A percentile compares a stretch with the other conserved stretches of the same genome.
phyloP scores from a whole-genome alignment of 2,329 filamentous ascomycete species.

The Fusarium beomiforme region DNA sequence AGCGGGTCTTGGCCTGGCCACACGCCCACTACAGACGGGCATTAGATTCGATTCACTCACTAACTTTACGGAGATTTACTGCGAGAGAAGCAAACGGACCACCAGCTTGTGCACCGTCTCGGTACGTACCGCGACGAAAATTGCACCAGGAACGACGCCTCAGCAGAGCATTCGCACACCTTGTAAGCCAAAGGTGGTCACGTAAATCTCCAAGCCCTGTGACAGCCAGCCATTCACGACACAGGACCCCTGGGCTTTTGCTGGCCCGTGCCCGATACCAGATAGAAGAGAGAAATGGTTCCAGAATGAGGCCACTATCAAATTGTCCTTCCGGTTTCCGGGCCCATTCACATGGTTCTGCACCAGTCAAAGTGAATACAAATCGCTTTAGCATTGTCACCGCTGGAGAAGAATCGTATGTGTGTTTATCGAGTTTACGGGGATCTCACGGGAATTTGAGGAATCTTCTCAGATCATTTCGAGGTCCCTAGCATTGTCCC shows the following conservation, averaged over 20 bases:
- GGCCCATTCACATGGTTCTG: slow-evolving; percentile 24
- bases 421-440: slow-evolving; percentile 21
- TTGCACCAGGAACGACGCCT: slow-evolving; percentile 14
- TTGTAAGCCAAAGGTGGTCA: slow-evolving; percentile 3
- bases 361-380: slow-evolving; percentile 27
- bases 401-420: slow-evolving; percentile 29
- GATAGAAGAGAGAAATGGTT: slow-evolving; percentile 41
- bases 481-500: slow-evolving; percentile 16
- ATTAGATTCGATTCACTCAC: neutral
- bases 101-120: slow-evolving; percentile 1
- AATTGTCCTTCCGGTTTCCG: slow-evolving; percentile 48
- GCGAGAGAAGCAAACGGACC: slow-evolving; percentile 7
- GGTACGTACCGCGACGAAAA: slow-evolving; percentile 22
- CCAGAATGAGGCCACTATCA: slow-evolving; percentile 51
- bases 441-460: slow-evolving; percentile 41
- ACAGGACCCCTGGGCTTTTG: slow-evolving; percentile 30
- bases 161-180: slow-evolving; percentile 15
- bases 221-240: slow-evolving; percentile 18
- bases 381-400: slow-evolving; percentile 24
- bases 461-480: slow-evolving; percentile 34
- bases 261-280: slow-evolving; percentile 32
- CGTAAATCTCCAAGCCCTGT: slow-evolving; percentile 37
- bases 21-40: slow-evolving; percentile 2
- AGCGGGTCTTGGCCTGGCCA: slow-evolving; percentile 22
- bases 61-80: slow-evolving; percentile 20